A percentile compares a stretch with the other conserved stretches of the same genome.
These are phyloP conservation scores for Hypsizygus ulmarius DNA, from an alignment of 1,284 basidiomycete species.

Conservation along the genomic window DNA sequence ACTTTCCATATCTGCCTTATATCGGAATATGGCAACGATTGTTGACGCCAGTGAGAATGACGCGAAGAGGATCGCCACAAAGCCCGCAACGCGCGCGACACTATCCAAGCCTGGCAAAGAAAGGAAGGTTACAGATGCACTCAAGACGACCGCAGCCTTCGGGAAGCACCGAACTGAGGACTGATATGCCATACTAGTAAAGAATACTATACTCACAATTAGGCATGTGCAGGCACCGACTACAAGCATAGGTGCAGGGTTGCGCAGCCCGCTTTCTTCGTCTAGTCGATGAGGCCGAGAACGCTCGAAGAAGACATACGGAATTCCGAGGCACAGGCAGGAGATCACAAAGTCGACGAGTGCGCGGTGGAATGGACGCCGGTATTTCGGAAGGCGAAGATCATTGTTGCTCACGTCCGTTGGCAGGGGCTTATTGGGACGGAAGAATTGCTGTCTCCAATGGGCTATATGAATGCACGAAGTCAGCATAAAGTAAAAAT, in stretches of 20 bases:
- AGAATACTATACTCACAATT: conserved; percentile 47
- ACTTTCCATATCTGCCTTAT: conserved; percentile 60
- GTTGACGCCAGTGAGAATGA: conserved; percentile 65
- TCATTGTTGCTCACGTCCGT: conserved; percentile 39
- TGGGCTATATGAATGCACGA: conserved; percentile 41
- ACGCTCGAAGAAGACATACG: conserved; percentile 64
- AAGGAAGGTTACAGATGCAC: conserved; percentile 75
- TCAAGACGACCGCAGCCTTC: conserved; percentile 73
- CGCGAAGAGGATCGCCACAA: conserved; percentile 65
- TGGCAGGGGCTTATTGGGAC: conserved; percentile 59
- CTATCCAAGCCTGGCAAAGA: conserved; percentile 68
- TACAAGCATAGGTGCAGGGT: conserved; percentile 55
- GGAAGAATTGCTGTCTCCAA: conserved; percentile 71
- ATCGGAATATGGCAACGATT: conserved; percentile 62
- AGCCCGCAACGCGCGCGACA: conserved; percentile 56
- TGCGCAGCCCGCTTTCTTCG: conserved; percentile 54
- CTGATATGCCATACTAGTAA: conserved; percentile 6
- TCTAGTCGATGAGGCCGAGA: conserved; percentile 48
- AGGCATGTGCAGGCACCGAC: conserved; percentile 64
- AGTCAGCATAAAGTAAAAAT: neutral
- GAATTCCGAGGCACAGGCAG: conserved; percentile 67
- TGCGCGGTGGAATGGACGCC: conserved; percentile 44
- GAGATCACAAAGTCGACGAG: conserved; percentile 57
- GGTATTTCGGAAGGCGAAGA: conserved; percentile 27
- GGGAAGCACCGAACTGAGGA: conserved; percentile 9